A percentile compares a stretch with the other conserved stretches of the same genome.
Evolutionary conservation across 345 rosid species (phyloP).

Genomic region (Acer saccharum): DNA sequence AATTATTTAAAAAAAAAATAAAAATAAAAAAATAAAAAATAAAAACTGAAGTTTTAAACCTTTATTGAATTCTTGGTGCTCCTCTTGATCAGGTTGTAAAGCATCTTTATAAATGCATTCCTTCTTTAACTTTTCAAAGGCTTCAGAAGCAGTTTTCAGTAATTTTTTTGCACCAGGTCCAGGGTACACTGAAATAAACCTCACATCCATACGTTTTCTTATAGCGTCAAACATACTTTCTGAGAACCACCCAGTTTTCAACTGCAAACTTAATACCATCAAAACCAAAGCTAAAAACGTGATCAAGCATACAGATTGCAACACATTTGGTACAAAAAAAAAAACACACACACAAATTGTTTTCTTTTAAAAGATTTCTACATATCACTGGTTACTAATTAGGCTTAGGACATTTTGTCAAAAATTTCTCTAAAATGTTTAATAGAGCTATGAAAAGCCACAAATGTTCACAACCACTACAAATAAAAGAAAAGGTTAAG

Average conservation of each 20-base stretch:
- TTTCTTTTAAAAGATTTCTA: background rate
- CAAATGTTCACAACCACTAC: background rate
- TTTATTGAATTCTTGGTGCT: slow-evolving; percentile 41
- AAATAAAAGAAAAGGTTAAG: background rate
- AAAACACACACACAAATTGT: background rate
- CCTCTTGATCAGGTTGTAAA: slow-evolving; percentile 45
- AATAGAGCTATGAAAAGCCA: background rate
- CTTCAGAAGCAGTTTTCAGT: slow-evolving; percentile 62
- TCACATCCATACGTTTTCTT: slow-evolving; percentile 72
- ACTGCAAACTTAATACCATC: slow-evolving; percentile 47
- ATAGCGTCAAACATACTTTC: slow-evolving; percentile 67
- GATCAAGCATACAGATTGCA: slow-evolving; percentile 1
- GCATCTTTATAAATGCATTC: slow-evolving; percentile 45
- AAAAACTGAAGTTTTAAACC: slow-evolving; percentile 34
- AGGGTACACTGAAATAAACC: slow-evolving; percentile 79
- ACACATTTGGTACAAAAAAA: background rate
- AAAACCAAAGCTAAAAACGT: slow-evolving; percentile 10
- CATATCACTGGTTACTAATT: background rate
- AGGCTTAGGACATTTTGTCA: background rate
- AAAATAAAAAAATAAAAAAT: too few relatives aligned
- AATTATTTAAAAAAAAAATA: background rate
- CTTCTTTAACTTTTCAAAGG: slow-evolving; percentile 79
- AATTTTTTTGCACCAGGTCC: slow-evolving; percentile 67
- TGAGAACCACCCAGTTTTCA: slow-evolving; percentile 90
- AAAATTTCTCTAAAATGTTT: background rate